Conservation (phyloP, 2,329 filamentous ascomycete species). For the Fusarium hostae region DNA sequence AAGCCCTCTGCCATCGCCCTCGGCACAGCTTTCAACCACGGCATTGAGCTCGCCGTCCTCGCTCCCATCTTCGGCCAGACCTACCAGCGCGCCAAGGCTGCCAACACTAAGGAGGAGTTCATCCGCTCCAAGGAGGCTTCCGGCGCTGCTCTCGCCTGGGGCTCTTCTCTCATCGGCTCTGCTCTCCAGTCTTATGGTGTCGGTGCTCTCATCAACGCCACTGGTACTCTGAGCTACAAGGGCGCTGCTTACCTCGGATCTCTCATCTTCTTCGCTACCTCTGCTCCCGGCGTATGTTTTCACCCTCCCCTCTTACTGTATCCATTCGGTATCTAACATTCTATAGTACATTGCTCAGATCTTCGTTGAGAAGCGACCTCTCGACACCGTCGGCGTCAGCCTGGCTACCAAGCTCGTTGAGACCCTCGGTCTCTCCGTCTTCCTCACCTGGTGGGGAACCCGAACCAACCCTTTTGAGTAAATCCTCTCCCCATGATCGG, state of each 20-base stretch:
- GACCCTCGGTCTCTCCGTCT: conserved; percentile 89
- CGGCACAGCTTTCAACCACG: conserved; percentile 95
- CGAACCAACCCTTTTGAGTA: conserved; percentile 92
- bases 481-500: conserved; percentile 40
- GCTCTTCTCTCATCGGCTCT: conserved; percentile 88
- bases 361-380: conserved; percentile 88
- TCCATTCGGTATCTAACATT: conserved; percentile 1
- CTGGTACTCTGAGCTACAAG: conserved; percentile 95
- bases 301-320: not conserved
- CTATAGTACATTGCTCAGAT: conserved; percentile 84
- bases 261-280: conserved; percentile 90
- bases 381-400: conserved; percentile 90
- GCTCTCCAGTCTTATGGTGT: conserved; percentile 91
- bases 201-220: conserved; percentile 91
- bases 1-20: conserved; percentile 98
- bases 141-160: conserved; percentile 87
- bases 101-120: conserved; percentile 98
- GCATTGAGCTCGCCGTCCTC: conserved; percentile 86
- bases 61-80: conserved; percentile 92
- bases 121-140: conserved; percentile 91
- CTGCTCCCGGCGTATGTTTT: conserved; percentile 80
- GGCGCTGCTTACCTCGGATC: conserved; percentile 92
- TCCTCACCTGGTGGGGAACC: conserved; percentile 98
- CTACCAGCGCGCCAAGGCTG: conserved; percentile 89
- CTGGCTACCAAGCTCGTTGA: conserved; percentile 87